These are phyloP conservation scores for Mrakia hoshinonis DNA, from an alignment of 768 basidiomycete species.

Conservation along the genomic window DNA sequence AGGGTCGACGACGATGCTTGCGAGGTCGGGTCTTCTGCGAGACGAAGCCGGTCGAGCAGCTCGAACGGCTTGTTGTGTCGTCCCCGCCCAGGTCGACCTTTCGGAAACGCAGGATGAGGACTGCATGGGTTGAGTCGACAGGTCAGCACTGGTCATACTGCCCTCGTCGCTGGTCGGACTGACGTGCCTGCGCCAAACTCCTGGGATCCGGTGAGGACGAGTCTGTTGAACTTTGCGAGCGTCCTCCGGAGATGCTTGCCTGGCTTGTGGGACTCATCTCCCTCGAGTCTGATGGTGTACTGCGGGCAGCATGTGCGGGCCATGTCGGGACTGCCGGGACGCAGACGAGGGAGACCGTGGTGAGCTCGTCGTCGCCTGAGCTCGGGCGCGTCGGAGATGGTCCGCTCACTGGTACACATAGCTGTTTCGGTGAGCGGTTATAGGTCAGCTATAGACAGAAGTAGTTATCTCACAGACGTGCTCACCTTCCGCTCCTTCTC, in stretches of 20 bases:
- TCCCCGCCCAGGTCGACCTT: conserved; percentile 11
- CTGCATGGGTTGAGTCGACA: not conserved
- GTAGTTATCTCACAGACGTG: not conserved
- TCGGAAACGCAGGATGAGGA: not conserved
- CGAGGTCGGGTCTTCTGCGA: not conserved
- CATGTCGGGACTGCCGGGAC: conserved; percentile 17
- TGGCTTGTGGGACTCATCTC: not conserved
- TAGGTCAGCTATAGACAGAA: not conserved
- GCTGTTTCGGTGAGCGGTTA: not conserved
- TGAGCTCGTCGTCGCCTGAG: not conserved
- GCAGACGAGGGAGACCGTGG: not conserved
- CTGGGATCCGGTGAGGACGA: conserved; percentile 11
- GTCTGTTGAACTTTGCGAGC: not conserved
- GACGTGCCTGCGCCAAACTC: conserved; percentile 11
- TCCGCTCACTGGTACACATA: conserved; percentile 17
- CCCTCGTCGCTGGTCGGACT: not conserved
- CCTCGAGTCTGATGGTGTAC: conserved; percentile 23
- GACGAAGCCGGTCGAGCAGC: not conserved
- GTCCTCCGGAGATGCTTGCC: conserved; percentile 2
- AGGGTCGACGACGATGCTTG: not conserved
- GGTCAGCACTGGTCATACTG: too few species aligned
- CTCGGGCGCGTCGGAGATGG: too few species aligned
- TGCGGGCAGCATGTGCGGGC: conserved; percentile 28
- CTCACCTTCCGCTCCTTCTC: conserved; percentile 17
- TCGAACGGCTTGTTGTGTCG: conserved; percentile 21